Evolutionary conservation across 1,284 basidiomycete species (phyloP).

Genomic region (Moesziomyces parantarcticus): DNA sequence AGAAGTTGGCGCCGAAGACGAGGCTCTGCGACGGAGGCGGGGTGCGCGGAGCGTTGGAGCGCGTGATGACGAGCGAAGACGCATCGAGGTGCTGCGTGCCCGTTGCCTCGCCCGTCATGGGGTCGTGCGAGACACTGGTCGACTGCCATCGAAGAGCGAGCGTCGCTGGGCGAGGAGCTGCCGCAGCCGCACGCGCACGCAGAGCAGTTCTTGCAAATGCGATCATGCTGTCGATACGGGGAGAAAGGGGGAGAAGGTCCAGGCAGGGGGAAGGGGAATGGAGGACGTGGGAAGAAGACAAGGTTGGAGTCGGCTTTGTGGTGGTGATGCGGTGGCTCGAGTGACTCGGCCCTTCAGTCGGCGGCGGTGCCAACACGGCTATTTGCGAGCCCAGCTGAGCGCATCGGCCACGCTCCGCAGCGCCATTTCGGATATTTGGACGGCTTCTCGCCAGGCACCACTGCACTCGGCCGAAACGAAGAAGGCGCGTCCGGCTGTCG

Average conservation of each 20-base stretch:
- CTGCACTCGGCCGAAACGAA: conserved; percentile 32
- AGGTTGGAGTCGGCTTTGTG: background rate
- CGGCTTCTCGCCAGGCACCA: background rate
- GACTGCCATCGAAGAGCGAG: conserved; percentile 24
- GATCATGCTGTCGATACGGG: conserved; percentile 10
- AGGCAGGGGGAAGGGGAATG: too few species aligned
- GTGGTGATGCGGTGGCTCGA: background rate
- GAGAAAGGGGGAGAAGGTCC: background rate
- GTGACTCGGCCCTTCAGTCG: too few species aligned
- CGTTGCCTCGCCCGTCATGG: conserved; percentile 60
- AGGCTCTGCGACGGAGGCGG: conserved; percentile 62
- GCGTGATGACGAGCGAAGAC: conserved; percentile 30
- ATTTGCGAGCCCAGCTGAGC: background rate
- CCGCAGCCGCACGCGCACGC: conserved; percentile 20
- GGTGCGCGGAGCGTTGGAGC: conserved; percentile 32
- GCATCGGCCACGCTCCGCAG: too few species aligned
- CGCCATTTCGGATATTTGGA: conserved; percentile 26
- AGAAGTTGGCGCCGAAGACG: conserved; percentile 73
- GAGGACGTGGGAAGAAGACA: background rate
- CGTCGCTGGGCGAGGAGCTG: conserved; percentile 1
- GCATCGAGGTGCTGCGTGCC: conserved; percentile 51
- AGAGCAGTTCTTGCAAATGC: conserved; percentile 32
- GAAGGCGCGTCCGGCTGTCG: conserved; percentile 9
- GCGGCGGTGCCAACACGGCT: background rate
- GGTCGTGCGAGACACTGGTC: conserved; percentile 41